Base-by-base conservation (phyloP, 768 basidiomycete species). In the Russula sp. region DNA sequence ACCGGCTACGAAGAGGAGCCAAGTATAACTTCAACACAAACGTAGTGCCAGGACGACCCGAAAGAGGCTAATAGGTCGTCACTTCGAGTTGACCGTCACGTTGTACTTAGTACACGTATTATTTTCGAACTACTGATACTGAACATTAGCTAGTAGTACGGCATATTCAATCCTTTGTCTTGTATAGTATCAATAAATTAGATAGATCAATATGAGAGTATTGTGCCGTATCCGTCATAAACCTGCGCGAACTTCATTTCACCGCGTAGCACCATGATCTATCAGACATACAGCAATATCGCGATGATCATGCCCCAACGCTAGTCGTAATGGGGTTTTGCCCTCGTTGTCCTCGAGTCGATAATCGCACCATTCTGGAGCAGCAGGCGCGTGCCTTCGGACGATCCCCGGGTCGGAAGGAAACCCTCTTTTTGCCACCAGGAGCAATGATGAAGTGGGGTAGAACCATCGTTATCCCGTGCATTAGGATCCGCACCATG, bases 341-440 rank as follows among this genome's bases (percentile, higher is more conserved):
- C 59, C 59, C 20, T 40, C 0, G 24, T 51, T 30, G 13, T 59
- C 36, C 22, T 51, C 22, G 2, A 7, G 22, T 51, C 49, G 14
- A 59, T 51, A 28, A 40, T 8, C 49, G 26, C 59, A 26, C 59
- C 59, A 40, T 59, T 10, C 48, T 59, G 16, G 13, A 59, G 24
- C 8, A 59, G 26, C 49, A 59, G 20, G 26, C 32, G 49, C 5
- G 36, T 7, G 16, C 20, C 49, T 5, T 38, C 20, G 5, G n/a
- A 3, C 13, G 36, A 1, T 0, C 36, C 36, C 2, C 2, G 13
- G 36, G 36, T 11, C 34, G 1, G 1, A 34, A 0, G 8, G 32
- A 9, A 34, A 36, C 1, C 11, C 11, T 11, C 36, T 36, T 13
- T 5, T 1, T 13, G 0, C 36, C 36, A 36, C 11, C 11, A 36